Base-by-base conservation (phyloP, 2,329 filamentous ascomycete genomes). In the Colletotrichum sp. region DNA sequence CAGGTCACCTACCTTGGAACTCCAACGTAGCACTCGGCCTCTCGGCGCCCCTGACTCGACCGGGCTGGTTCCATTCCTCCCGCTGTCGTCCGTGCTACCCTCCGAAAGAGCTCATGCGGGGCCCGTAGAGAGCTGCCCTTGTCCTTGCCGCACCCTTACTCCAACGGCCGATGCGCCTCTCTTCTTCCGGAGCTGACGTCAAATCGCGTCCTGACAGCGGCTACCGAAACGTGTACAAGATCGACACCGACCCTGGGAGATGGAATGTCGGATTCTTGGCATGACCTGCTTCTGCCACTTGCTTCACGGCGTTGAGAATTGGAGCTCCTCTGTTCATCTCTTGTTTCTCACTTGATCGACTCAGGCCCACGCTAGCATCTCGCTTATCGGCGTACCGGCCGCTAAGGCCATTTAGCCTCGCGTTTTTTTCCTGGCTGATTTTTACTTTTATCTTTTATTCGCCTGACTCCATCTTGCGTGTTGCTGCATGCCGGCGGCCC, bases 321-420 rank as follows among this genome's bases (percentile, higher is more conserved):
- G 32, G 22, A 44, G 57, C 59, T 63, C 13, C 22, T 32, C 64
- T 57, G 69, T 73, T 73, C 64, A 57, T 68, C 63, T 65, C 27
- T 73, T 61, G n/a, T 44, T 34, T 60, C 55, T n/a, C 65, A 44
- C 19, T 25, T 39, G 27, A 61, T 73, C 39, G 55, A 39, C 52
- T 16, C 32, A 44, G 28, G 25, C 63, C 72, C 63, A 32, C 64
- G 59, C 65, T 76, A 76, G 63, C 34, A 65, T 55, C 65, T 74
- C 74, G 74, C 74, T 76, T 76, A 76, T 76, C 74, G 39, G 71
- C 28, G 59, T 44, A 69, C 52, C 70, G 64, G 74, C 74, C 64
- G 74, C 74, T 69, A 76, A 69, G 48, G 25, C 74, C 64, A 73
- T 68, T 69, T 73, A 73, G 70, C 60, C 57, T 55, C 25, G 30